Base-by-base conservation (phyloP, 768 basidiomycete species). In the Boletus insuetus region DNA sequence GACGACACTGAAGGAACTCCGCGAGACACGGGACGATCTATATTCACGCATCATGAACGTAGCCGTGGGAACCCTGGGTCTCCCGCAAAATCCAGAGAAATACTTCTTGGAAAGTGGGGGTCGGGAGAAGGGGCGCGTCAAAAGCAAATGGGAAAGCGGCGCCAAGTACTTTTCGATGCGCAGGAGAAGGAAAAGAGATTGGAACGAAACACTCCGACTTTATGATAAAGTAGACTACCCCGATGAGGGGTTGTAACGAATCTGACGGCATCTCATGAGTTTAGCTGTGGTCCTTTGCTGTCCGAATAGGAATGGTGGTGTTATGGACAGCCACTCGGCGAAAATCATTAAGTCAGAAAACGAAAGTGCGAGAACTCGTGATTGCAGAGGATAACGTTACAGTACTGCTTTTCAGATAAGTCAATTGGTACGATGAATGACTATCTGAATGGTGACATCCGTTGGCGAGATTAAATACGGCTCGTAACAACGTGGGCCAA, bases 151-250 rank as follows among this genome's bases (percentile, higher is more conserved):
- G 91, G 87, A 87, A 57, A 85, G 86, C 56, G 77, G 79, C 29
- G 75, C 82, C 38, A 79, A 83, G 60, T 94, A 93, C 64, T 94
- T 94, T 66, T 93, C 91, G 19, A 76, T 94, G 53, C 81, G 79
- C 54, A 75, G 91, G 58, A 74, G 91, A 63, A 76, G 91, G 59
- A 94, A 94, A 71, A 80, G 90, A 59, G 92, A 94, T 63, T 94
- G 92, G 91, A 91, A 91, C 61, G 91, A 94, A 73, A 91, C 86
- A 6, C 71, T 94, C 44, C 77, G 90, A 45, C 70, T 91, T 51
- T 92, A 91, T 59, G 91, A 93, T 60, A 79, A 88, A 57, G 86
- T 90, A 17, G 91, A 92, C 68, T 94, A 90, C 64, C 89, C 89
- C 0, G 79, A 80, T 14, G 85, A 85, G 26, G 75, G 54, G 12